These are phyloP conservation scores for Trichoderma sp. DNA, from an alignment of 2,329 filamentous ascomycete genomes.

Conservation along the genomic window DNA sequence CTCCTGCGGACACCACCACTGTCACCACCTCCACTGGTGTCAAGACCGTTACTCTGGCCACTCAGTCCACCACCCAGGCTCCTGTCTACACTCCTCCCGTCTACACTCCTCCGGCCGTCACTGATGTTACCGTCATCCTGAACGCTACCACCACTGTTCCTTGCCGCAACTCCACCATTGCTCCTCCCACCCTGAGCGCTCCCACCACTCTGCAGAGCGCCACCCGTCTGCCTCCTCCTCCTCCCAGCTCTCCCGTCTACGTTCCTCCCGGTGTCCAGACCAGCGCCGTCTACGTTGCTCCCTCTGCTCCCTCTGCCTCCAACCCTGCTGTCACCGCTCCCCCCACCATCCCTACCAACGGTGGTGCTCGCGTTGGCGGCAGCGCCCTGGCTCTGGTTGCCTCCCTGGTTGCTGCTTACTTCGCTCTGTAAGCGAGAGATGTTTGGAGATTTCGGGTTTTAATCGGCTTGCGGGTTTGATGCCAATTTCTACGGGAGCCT, in stretches of 20 bases:
- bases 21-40: conserved; percentile 33
- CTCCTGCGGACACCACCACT: conserved; percentile 29
- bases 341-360: conserved; percentile 28
- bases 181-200: conserved; percentile 28
- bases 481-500: conserved; percentile 21
- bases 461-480: conserved; percentile 10
- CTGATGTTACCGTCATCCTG: conserved; percentile 27
- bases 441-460: background rate
- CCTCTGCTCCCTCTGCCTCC: conserved; percentile 26
- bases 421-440: conserved; percentile 44
- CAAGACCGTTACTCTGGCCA: conserved; percentile 35
- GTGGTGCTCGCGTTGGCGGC: conserved; percentile 37
- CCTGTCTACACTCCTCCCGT: conserved; percentile 10
- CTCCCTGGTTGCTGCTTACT: conserved; percentile 43
- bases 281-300: conserved; percentile 28
- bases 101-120: conserved; percentile 16
- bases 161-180: conserved; percentile 27
- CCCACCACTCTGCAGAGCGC: conserved; percentile 27
- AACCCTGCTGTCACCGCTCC: conserved; percentile 29
- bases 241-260: conserved; percentile 30
- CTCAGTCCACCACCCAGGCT: conserved; percentile 29
- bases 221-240: conserved; percentile 29
- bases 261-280: conserved; percentile 24
- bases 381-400: conserved; percentile 43
- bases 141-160: conserved; percentile 31